A percentile compares a stretch with the other conserved stretches of the same genome.
Conservation (phyloP, 345 rosid species). For the Euphorbia peplus region DNA sequence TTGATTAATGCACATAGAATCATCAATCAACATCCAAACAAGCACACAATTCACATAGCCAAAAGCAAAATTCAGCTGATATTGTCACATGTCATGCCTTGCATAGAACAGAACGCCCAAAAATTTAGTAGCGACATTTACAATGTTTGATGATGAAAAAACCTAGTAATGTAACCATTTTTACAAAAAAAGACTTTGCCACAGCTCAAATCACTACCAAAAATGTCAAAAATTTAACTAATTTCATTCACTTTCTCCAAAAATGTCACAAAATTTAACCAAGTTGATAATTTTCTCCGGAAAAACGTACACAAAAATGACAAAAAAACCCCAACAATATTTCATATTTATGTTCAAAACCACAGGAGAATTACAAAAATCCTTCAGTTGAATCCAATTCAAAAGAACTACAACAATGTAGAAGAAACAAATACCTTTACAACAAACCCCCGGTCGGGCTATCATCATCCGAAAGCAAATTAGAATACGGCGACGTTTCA, state of each 20-base stretch:
- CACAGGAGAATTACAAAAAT: not conserved
- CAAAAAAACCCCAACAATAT: not conserved
- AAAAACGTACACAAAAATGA: not conserved
- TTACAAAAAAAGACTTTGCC: too few relatives aligned
- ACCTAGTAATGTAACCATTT: too few relatives aligned
- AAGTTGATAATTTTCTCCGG: not conserved
- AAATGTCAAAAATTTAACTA: not conserved
- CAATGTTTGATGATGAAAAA: too few relatives aligned
- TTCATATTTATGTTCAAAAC: not conserved
- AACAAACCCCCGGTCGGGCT: conserved; percentile 44
- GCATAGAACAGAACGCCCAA: not conserved
- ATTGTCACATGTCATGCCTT: not conserved
- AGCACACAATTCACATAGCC: not conserved
- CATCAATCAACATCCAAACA: not conserved
- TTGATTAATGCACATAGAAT: not conserved
- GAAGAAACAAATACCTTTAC: conserved; percentile 22
- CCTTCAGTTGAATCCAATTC: not conserved
- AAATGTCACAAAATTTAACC: not conserved
- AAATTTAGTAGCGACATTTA: too few relatives aligned
- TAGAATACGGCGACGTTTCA: conserved; percentile 52
- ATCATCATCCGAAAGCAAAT: conserved; percentile 46
- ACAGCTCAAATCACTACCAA: too few relatives aligned
- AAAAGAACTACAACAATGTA: conserved; percentile 1
- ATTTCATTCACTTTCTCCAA: not conserved
- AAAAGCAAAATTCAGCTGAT: not conserved